These are phyloP conservation scores for Leucogyrophana mollusca DNA, from an alignment of 768 basidiomycete genomes.

Conservation along the genomic window DNA sequence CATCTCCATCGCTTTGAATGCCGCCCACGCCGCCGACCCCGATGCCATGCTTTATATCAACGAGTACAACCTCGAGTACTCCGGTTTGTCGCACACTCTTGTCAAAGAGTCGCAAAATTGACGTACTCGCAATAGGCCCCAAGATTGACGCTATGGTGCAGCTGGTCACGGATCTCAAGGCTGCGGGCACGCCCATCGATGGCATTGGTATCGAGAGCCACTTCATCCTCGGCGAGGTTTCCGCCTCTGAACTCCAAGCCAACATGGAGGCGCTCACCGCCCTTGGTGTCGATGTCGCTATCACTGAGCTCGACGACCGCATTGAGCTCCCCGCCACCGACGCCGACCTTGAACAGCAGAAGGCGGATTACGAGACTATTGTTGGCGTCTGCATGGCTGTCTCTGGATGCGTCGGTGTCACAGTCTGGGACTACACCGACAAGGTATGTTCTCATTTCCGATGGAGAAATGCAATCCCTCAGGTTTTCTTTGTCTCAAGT, in stretches of 20 bases:
- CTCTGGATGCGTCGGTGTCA: constrained; percentile 34
- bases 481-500: constrained; percentile 6
- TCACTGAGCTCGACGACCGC: constrained; percentile 68
- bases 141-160: constrained; percentile 57
- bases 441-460: constrained; percentile 15
- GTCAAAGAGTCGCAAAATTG: not conserved
- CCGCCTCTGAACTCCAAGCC: constrained; percentile 40
- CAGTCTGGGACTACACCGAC: constrained; percentile 43
- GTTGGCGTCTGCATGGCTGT: constrained; percentile 51
- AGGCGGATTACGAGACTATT: constrained; percentile 55
- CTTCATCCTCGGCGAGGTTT: constrained; percentile 57
- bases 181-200: constrained; percentile 51
- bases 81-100: constrained; percentile 4
- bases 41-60: constrained; percentile 33
- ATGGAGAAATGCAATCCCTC: not conserved
- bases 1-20: constrained; percentile 47
- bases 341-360: constrained; percentile 51
- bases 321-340: constrained; percentile 53
- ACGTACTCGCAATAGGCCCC: constrained; percentile 40
- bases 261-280: constrained; percentile 53
- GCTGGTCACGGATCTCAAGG: constrained; percentile 48
- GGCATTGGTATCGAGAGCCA: constrained; percentile 64
- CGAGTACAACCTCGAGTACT: constrained; percentile 24
- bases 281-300: constrained; percentile 64
- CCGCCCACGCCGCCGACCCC: constrained; percentile 29